Evolutionary conservation across 2,329 filamentous ascomycete genomes (phyloP), one percentile per base, ranked within the genome.

Genomic region (Diaporthe sp.): DNA sequence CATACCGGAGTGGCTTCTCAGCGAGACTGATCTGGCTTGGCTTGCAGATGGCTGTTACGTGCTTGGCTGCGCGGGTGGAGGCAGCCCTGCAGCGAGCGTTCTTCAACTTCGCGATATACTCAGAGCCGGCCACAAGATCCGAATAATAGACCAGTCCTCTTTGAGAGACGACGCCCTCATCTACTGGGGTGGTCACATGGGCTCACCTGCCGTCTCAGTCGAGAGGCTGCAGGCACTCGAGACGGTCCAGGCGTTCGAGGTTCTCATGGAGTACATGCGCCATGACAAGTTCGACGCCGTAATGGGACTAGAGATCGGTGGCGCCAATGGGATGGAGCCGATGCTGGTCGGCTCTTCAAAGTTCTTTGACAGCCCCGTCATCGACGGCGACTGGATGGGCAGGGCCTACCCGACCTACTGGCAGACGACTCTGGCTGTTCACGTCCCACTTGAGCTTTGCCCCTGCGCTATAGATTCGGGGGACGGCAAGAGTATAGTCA

Each of bases 271-370:
- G 71, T 80, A 83, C 55, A 74, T 80, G 38, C 61, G 71, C 45
- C 79, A 81, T 47, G 78, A 78, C 64, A 80, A 61, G 10, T 83
- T 83, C 71, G 79, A 80, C 40, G 81, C 80, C 1, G 79, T 87
- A 4, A 85, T 89, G 78, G 86, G 85, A 1, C 82, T 89, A 7
- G 88, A 90, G 74, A 90, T 91, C 55, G 89, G 89, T 0, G 89
- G 89, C 1, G 85, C 85, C 4, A 90, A 91, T 75, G 88, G 88
- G 0, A 80, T 89, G 10, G 83, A 79, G 78, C 84, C 75, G 38
- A 83, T 79, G 81, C 84, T 77, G 80, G 84, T 72, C 80, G 85
- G 72, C 76, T 84, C 75, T 80, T 86, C 80, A 4, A 75, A 77
- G 15, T 80, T 79, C 50, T 85, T 86, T 50, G 80, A 83, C 57